Base-by-base conservation (phyloP, 768 basidiomycete genomes). In the Mycena amicta region DNA sequence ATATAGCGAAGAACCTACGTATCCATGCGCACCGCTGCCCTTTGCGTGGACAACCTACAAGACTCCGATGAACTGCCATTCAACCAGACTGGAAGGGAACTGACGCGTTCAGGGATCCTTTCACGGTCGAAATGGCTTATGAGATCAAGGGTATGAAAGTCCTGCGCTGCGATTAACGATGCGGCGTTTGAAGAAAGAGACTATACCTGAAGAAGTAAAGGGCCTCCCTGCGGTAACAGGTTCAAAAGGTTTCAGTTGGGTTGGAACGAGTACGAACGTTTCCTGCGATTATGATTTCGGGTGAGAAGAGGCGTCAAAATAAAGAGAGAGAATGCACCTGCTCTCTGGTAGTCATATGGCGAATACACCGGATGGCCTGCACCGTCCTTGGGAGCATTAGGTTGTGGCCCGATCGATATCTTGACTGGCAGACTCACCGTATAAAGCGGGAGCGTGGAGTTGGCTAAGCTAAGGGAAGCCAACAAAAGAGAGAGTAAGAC, bases 281-380 rank as follows among this genome's bases (percentile, higher is more conserved):
- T 18, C 33, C 33, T 37, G 8, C 33, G 33, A 37, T 8, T 8
- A 18, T 37, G 18, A 37, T 8, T 37, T 8, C 29, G 5, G 12
- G 31, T 27, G 6, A 39, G 31, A 43, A 37, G 27, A 26, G 5
- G 27, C 13, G 12, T n/a, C n/a, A n/a, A n/a, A n/a, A 37, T 18
- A 37, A 23, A 23, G 15, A 23, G 22, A 8, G 43, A 45, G 13
- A 45, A 30, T 58, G 8, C 30, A 60, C 62, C 62, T 23, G 16
- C 62, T 57, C 62, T 30, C 49, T 63, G 62, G 18, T 63, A 63
- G 31, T 63, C 62, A 41, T 60, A 63, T n/a, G 62, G 62, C 18
- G 62, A 63, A 20, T 51, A 50, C 15, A 63, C 62, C 26, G 62
- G 52, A 31, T 63, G 62, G 4, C 62, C 62, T 1, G 30, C 46